Conservation (phyloP, 1,284 basidiomycete species). For the Marasmius sp. region DNA sequence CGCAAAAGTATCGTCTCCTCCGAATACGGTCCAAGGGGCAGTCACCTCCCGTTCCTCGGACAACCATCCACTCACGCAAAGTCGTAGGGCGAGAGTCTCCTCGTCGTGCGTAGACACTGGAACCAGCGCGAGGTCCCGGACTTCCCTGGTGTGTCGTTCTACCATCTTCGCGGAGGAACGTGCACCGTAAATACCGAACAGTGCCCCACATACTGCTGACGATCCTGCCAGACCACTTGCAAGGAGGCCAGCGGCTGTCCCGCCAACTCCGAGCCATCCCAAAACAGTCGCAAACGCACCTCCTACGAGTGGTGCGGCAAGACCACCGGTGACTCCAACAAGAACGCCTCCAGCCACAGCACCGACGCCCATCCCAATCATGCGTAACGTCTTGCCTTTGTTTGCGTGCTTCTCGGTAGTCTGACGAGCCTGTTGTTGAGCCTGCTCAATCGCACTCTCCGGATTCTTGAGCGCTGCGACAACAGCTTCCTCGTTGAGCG, state of each 20-base stretch:
- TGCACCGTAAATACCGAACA: conserved; percentile 61
- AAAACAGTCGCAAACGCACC: conserved; percentile 50
- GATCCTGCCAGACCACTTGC: conserved; percentile 57
- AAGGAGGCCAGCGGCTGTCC: conserved; percentile 51
- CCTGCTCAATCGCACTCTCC: conserved; percentile 42
- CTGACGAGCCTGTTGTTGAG: conserved; percentile 40
- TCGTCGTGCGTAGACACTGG: conserved; percentile 37
- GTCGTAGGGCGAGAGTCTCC: conserved; percentile 50
- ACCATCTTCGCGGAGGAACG: conserved; percentile 48
- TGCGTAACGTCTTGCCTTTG: conserved; percentile 40
- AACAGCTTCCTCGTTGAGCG: conserved; percentile 45
- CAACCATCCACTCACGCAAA: conserved; percentile 62
- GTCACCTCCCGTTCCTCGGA: conserved; percentile 43
- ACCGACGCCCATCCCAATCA: conserved; percentile 50
- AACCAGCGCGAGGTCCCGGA: conserved; percentile 52
- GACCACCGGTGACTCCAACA: conserved; percentile 50
- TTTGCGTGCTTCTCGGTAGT: conserved; percentile 43
- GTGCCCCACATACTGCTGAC: conserved; percentile 53
- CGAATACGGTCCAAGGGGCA: conserved; percentile 54
- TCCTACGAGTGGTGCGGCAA: conserved; percentile 60
- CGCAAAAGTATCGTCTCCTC: conserved; percentile 54
- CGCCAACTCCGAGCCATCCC: conserved; percentile 53
- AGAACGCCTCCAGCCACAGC: conserved; percentile 57
- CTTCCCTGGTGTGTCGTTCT: conserved; percentile 49
- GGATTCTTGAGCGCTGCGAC: conserved; percentile 51